A percentile compares a stretch with the other conserved stretches of the same genome.
Evolutionary conservation across 106 monocot species (phyloP).

Genomic region (Posidonia australis): DNA sequence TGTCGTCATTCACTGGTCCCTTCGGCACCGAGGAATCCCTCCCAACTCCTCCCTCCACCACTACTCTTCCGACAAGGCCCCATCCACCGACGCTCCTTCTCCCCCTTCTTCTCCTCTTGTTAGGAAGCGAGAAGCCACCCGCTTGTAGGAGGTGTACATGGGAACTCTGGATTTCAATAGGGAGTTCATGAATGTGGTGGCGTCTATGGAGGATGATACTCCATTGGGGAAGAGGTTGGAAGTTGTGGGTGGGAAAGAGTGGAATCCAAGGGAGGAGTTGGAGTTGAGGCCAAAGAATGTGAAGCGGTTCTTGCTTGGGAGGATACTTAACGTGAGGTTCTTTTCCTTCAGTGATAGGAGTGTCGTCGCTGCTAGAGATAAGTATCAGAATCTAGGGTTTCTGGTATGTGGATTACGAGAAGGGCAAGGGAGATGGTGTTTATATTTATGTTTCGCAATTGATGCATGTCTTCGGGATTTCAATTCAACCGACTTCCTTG

Average conservation of each 20-base stretch:
- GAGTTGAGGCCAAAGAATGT: slow-evolving; percentile 26
- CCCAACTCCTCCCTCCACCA: slow-evolving; percentile 13
- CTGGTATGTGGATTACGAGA: slow-evolving; percentile 44
- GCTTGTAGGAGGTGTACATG: slow-evolving; percentile 12
- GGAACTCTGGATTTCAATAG: background rate
- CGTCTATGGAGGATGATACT: slow-evolving; percentile 5
- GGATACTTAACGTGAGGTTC: slow-evolving; percentile 35
- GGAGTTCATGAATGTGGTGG: slow-evolving; percentile 6
- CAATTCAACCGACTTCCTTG: slow-evolving; percentile 23
- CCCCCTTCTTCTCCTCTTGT: slow-evolving; percentile 2
- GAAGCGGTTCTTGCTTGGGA: slow-evolving; percentile 29
- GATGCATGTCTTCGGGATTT: slow-evolving; percentile 44
- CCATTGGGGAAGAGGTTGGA: background rate
- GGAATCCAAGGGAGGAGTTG: slow-evolving; percentile 23
- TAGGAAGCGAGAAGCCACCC: slow-evolving; percentile 4
- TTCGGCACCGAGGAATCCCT: slow-evolving; percentile 48
- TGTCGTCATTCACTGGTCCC: slow-evolving; percentile 48
- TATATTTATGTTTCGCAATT: slow-evolving; percentile 44
- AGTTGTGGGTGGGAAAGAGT: background rate
- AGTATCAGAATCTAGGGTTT: slow-evolving; percentile 48
- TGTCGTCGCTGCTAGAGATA: slow-evolving; percentile 40
- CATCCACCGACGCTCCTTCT: background rate
- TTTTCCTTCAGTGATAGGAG: slow-evolving; percentile 38
- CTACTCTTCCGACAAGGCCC: background rate
- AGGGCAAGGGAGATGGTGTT: slow-evolving; percentile 22